A percentile compares a stretch with the other conserved stretches of the same genome.
These are phyloP conservation scores for Thermoascus crustaceus DNA, from an alignment of 2,329 filamentous ascomycete species.

Conservation along the genomic window DNA sequence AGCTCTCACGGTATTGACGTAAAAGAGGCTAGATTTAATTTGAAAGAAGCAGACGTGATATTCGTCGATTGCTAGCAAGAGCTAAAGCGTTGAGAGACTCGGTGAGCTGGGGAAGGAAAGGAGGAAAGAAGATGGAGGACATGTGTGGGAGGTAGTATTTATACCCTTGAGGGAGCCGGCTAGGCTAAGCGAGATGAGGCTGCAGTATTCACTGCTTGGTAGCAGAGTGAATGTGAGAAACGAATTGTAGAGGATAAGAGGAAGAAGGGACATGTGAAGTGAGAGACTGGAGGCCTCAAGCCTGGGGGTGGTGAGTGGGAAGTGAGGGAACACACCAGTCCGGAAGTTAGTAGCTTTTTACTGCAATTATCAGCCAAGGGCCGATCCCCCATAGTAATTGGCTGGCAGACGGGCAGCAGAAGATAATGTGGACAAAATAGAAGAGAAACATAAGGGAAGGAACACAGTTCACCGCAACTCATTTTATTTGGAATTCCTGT, in stretches of 20 bases:
- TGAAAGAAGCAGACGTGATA: no score
- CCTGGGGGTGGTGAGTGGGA: no score
- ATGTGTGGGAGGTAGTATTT: neutral
- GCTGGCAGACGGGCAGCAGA: neutral
- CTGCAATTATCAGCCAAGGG: neutral
- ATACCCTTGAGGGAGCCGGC: neutral
- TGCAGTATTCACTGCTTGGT: conserved; percentile 1
- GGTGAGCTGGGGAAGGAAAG: neutral
- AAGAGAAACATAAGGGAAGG: neutral
- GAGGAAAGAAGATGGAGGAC: neutral
- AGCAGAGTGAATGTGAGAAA: no score
- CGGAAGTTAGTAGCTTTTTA: neutral
- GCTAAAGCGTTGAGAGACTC: neutral
- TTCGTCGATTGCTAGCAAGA: no score
- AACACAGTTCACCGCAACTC: conserved; percentile 10
- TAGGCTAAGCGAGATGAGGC: neutral
- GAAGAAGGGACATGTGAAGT: no score
- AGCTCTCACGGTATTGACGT: neutral
- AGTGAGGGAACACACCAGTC: neutral
- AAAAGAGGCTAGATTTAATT: no score
- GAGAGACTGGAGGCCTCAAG: no score
- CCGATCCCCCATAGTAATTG: neutral
- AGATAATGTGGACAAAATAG: neutral
- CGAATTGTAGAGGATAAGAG: no score
- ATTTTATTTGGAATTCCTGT: conserved; percentile 20